A percentile compares a stretch with the other conserved stretches of the same genome.
phyloP scores from a whole-genome alignment of 1,284 basidiomycete genomes.

The Gastroboletus turbinatus region DNA sequence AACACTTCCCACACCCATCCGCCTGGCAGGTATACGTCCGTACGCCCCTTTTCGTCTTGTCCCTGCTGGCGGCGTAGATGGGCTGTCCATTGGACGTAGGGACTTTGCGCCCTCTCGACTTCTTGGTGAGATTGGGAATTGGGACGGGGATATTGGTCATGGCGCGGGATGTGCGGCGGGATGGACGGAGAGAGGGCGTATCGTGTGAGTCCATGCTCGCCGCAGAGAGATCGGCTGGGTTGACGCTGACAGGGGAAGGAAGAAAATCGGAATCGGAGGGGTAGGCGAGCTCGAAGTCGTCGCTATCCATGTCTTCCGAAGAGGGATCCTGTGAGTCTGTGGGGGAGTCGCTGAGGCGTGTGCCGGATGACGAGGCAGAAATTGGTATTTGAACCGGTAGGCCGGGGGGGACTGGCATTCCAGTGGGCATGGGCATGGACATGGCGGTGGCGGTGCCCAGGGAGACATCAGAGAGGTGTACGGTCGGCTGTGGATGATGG shows the following conservation, averaged over 20 bases:
- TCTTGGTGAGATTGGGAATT: conserved; percentile 73
- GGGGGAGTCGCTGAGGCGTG: neutral
- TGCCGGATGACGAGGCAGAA: neutral
- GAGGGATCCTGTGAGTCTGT: conserved; percentile 5
- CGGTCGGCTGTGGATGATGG: conserved; percentile 16
- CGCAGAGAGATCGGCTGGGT: conserved; percentile 10
- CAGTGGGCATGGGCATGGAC: neutral
- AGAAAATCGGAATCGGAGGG: conserved; percentile 28
- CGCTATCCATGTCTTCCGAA: conserved; percentile 19
- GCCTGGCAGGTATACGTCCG: conserved; percentile 54
- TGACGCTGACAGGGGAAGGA: conserved; percentile 10
- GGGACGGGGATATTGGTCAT: conserved; percentile 49
- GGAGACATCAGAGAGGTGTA: conserved; percentile 24
- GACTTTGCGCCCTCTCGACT: conserved; percentile 72
- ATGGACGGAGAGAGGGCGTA: conserved; percentile 6
- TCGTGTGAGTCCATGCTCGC: neutral
- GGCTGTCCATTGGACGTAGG: conserved; percentile 43
- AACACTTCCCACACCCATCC: conserved; percentile 53
- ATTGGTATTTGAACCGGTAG: conserved; percentile 8
- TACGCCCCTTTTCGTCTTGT: conserved; percentile 36
- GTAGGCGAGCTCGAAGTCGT: conserved; percentile 17
- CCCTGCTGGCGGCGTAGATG: conserved; percentile 26
- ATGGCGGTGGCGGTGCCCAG: neutral
- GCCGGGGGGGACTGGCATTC: neutral
- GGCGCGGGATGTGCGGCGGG: conserved; percentile 23